Percentiles rank a stretch among this genome's conserved stretches.
Conservation (phyloP, 441 rosid species). For the Flueggea neowawraea region DNA sequence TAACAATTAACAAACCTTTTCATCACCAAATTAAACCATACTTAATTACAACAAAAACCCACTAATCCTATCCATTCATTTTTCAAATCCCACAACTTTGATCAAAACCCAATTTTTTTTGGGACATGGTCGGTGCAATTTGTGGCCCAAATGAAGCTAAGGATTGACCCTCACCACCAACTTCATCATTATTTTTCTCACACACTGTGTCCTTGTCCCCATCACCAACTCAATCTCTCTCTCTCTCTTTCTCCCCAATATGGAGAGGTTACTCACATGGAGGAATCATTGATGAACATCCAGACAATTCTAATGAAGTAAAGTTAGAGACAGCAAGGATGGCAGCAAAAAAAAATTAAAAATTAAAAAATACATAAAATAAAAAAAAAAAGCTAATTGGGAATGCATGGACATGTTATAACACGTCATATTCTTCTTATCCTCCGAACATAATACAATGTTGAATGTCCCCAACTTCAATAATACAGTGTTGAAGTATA, state of each 20-base stretch:
- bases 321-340: slow-evolving; percentile 34
- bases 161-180: slow-evolving; percentile 3
- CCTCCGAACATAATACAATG: background rate
- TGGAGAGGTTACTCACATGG: slow-evolving; percentile 22
- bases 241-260: background rate
- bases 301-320: slow-evolving; percentile 45
- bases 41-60: slow-evolving; percentile 1
- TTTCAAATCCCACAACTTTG: slow-evolving; percentile 1
- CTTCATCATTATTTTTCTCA: slow-evolving; percentile 8
- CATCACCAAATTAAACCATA: slow-evolving; percentile 2
- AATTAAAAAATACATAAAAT: background rate
- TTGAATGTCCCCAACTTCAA: too few relatives aligned
- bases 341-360: background rate
- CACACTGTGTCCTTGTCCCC: slow-evolving; percentile 7
- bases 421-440: background rate
- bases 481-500: too few relatives aligned
- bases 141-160: slow-evolving; percentile 29
- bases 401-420: slow-evolving; percentile 3
- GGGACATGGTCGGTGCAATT: slow-evolving; percentile 40
- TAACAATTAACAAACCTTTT: background rate
- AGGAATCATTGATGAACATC: slow-evolving; percentile 47
- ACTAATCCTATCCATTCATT: slow-evolving; percentile 23
- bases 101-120: background rate
- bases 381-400: slow-evolving; percentile 3
- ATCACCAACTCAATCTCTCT: background rate